These are phyloP conservation scores for Pharus latifolius DNA, from an alignment of 176 grass and related monocot genomes.

Conservation along the genomic window DNA sequence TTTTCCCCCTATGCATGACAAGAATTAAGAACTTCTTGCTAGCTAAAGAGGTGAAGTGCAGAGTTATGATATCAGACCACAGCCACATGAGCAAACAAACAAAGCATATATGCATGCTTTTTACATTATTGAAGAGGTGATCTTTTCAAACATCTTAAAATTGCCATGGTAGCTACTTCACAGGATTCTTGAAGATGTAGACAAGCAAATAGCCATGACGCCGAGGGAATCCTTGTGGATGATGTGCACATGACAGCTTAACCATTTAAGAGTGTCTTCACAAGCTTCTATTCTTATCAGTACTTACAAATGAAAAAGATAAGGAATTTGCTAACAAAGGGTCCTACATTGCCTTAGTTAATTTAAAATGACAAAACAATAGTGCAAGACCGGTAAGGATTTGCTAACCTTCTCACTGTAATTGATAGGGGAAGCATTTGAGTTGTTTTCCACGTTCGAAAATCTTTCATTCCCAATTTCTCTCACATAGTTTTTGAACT, in stretches of 20 bases:
- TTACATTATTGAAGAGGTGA: not conserved
- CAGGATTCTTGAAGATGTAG: not conserved
- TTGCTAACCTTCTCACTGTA: slow-evolving; percentile 89
- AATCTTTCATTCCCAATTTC: slow-evolving; percentile 91
- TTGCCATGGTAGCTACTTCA: not conserved
- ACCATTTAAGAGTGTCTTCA: not conserved
- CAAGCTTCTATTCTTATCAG: not conserved
- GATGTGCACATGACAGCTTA: not conserved
- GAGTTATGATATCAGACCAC: too few species aligned
- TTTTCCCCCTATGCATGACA: not conserved
- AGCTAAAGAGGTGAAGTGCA: not conserved
- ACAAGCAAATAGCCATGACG: not conserved
- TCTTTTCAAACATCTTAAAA: not conserved
- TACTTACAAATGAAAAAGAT: not conserved
- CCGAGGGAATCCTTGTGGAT: not conserved
- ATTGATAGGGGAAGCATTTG: slow-evolving; percentile 39
- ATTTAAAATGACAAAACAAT: not conserved
- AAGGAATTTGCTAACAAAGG: too few species aligned
- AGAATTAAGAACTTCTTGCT: not conserved
- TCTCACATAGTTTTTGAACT: slow-evolving; percentile 84
- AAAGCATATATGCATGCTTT: not conserved
- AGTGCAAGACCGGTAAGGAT: not conserved
- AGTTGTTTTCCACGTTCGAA: slow-evolving; percentile 59
- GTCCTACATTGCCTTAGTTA: not conserved
- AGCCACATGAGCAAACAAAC: too few species aligned